Conservation (phyloP, 768 basidiomycete species). For the Boletales sp. region DNA sequence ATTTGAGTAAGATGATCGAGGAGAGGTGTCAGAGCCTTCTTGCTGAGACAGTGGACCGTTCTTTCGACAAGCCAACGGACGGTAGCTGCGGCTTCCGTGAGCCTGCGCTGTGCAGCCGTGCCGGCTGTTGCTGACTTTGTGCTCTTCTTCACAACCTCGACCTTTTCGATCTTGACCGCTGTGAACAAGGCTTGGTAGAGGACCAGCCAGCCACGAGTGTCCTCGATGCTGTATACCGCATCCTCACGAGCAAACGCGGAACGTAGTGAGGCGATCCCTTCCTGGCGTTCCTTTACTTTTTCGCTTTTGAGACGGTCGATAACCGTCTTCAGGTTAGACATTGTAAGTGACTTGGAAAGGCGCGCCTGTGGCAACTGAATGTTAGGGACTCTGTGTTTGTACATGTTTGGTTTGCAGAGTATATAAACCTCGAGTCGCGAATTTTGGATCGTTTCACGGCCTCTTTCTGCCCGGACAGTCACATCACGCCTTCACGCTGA, state of each 20-base stretch:
- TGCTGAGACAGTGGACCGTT: conserved; percentile 52
- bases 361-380: conserved; percentile 13
- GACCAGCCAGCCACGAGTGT: conserved; percentile 52
- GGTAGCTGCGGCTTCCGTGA: conserved; percentile 61
- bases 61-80: conserved; percentile 74
- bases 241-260: conserved; percentile 47
- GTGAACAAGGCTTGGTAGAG: conserved; percentile 74
- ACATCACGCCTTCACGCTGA: conserved; percentile 54
- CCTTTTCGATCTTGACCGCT: conserved; percentile 61
- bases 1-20: conserved; percentile 62
- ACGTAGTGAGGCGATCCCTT: conserved; percentile 53
- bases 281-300: conserved; percentile 68
- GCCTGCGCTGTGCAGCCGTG: conserved; percentile 52
- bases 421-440: conserved; percentile 17
- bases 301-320: conserved; percentile 53
- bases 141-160: conserved; percentile 38
- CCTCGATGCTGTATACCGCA: conserved; percentile 38
- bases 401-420: conserved; percentile 25
- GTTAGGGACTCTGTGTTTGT: conserved; percentile 17
- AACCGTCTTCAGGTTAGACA: conserved; percentile 45
- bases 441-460: conserved; percentile 35
- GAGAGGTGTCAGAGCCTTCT: conserved; percentile 51
- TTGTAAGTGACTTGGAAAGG: conserved; percentile 9
- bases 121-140: conserved; percentile 38
- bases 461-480: conserved; percentile 78